A percentile compares a stretch with the other conserved stretches of the same genome.
phyloP scores from a whole-genome alignment of 495 filamentous ascomycete species.

The Chaetomium fimeti region DNA sequence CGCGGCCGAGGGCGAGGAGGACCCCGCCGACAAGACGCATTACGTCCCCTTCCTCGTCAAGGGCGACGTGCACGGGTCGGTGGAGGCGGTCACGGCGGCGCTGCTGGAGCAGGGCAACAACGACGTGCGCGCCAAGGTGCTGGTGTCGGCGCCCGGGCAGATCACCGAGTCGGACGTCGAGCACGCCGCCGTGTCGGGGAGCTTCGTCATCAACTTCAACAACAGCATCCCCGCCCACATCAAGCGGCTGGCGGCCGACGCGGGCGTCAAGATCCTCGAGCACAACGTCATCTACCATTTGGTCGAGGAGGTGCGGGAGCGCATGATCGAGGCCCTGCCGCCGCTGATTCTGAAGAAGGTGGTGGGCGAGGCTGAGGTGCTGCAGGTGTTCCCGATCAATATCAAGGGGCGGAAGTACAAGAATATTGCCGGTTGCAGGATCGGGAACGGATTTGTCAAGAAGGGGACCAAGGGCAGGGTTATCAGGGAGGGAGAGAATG shows the following conservation, averaged over 20 bases:
- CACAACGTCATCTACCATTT: conserved; percentile 92
- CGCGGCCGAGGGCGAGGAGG: conserved; percentile 21
- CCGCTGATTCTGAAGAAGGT: conserved; percentile 65
- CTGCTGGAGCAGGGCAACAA: conserved; percentile 75
- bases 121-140: conserved; percentile 73
- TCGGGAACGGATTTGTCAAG: conserved; percentile 73
- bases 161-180: conserved; percentile 87
- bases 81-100: conserved; percentile 79
- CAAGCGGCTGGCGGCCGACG: conserved; percentile 61
- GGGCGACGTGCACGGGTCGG: conserved; percentile 88
- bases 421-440: conserved; percentile 81
- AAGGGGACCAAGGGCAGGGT: conserved; percentile 66
- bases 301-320: conserved; percentile 73
- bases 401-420: conserved; percentile 65
- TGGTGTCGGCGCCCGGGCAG: conserved; percentile 74
- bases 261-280: conserved; percentile 73
- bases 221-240: conserved; percentile 67
- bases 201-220: conserved; percentile 83
- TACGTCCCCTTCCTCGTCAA: conserved; percentile 83
- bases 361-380: conserved; percentile 83
- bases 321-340: conserved; percentile 64
- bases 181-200: conserved; percentile 70
- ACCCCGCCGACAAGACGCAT: conserved; percentile 57
- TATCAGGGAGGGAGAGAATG: conserved; percentile 58
- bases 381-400: conserved; percentile 79